phyloP scores from a whole-genome alignment of 805 yeast species.

The Candida gorgasii region DNA sequence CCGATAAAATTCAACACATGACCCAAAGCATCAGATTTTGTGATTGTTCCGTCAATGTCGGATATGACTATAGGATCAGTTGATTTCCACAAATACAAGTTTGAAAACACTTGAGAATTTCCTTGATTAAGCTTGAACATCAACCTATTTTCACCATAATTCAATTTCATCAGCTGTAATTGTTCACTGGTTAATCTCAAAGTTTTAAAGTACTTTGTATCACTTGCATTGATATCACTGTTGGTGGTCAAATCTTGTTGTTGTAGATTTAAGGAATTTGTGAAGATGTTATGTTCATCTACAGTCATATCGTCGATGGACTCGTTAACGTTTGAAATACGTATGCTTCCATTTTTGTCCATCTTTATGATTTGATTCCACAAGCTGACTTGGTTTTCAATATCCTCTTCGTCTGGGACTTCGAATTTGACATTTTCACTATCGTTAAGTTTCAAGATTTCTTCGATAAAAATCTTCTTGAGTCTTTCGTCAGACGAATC shows the following conservation, averaged over 20 bases:
- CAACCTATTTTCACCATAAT: constrained; percentile 76
- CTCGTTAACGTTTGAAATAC: constrained; percentile 49
- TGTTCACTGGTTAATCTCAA: constrained; percentile 90
- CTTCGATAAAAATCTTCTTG: constrained; percentile 72
- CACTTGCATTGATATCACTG: constrained; percentile 8
- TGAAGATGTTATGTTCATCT: constrained; percentile 13
- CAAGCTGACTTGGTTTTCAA: constrained; percentile 20
- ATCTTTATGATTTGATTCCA: constrained; percentile 45
- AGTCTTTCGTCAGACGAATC: constrained; percentile 76
- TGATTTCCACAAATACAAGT: constrained; percentile 80
- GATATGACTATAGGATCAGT: constrained; percentile 90
- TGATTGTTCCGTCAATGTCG: constrained; percentile 97
- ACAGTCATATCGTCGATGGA: constrained; percentile 31
- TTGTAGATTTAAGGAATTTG: constrained; percentile 25
- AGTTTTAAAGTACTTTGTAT: constrained; percentile 67
- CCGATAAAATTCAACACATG: constrained; percentile 93
- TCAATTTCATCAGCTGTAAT: constrained; percentile 67
- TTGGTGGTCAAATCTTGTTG: constrained; percentile 18
- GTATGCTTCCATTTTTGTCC: constrained; percentile 68
- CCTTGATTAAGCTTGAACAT: constrained; percentile 82
- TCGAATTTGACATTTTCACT: constrained; percentile 12
- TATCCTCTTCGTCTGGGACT: constrained; percentile 3
- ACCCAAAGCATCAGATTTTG: constrained; percentile 96
- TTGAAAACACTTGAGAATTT: constrained; percentile 70
- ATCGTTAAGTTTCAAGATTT: constrained; percentile 43